Conservation (phyloP, 1,284 basidiomycete genomes). For the Tilletia setariae region DNA sequence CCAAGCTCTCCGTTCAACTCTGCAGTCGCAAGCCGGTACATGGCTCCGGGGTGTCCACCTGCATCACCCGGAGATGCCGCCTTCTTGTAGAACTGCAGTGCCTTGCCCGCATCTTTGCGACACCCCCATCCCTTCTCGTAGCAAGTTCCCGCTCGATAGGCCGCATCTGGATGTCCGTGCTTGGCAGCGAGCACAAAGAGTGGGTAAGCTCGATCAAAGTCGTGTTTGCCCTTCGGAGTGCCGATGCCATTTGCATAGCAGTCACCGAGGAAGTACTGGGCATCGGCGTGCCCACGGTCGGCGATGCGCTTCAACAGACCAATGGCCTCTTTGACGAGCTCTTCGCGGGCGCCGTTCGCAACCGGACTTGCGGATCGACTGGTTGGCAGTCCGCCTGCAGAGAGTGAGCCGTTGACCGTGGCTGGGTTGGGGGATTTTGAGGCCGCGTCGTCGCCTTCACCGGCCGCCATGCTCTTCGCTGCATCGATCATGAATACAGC, state of each 20-base stretch:
- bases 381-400: slow-evolving; percentile 16
- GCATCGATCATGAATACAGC: slow-evolving; percentile 98
- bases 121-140: slow-evolving; percentile 99
- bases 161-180: slow-evolving; percentile 94
- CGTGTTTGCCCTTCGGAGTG: slow-evolving; percentile 74
- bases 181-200: slow-evolving; percentile 94
- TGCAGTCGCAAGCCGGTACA: slow-evolving; percentile 92
- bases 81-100: slow-evolving; percentile 85
- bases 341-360: slow-evolving; percentile 21
- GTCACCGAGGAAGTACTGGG: slow-evolving; percentile 95
- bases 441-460: slow-evolving; percentile 24
- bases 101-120: slow-evolving; percentile 83
- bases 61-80: slow-evolving; percentile 68
- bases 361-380: slow-evolving; percentile 46
- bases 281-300: slow-evolving; percentile 86
- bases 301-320: slow-evolving; percentile 81
- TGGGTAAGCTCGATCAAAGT: slow-evolving; percentile 94
- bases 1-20: slow-evolving; percentile 95
- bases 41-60: slow-evolving; percentile 78
- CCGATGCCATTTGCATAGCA: slow-evolving; percentile 97
- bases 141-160: slow-evolving; percentile 93
- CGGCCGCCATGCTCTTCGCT: slow-evolving; percentile 47
- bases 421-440: too few relatives aligned
- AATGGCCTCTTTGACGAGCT: slow-evolving; percentile 88
- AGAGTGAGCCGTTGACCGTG: slow-evolving; percentile 24